phyloP scores from a whole-genome alignment of 768 basidiomycete genomes.

The Daedaleopsis nitida region DNA sequence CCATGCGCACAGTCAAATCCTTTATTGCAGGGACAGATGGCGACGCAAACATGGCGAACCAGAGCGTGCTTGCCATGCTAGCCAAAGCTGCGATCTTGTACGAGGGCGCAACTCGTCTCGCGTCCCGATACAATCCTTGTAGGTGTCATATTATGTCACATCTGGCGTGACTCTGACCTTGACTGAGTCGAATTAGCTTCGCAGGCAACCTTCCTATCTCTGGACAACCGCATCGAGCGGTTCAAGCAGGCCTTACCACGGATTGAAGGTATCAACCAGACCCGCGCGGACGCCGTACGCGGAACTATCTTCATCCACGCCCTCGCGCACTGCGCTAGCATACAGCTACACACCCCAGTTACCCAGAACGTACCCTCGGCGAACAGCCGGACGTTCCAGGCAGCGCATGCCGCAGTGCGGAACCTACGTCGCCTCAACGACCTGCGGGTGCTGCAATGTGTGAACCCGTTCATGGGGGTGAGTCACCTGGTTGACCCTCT shows the following conservation, averaged over 20 bases:
- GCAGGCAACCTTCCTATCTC: slow-evolving; percentile 26
- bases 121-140: slow-evolving; percentile 39
- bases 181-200: slow-evolving; percentile 19
- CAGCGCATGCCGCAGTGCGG: slow-evolving; percentile 24
- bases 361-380: slow-evolving; percentile 12
- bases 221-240: slow-evolving; percentile 33
- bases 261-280: slow-evolving; percentile 18
- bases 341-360: slow-evolving; percentile 33
- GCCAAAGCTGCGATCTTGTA: slow-evolving; percentile 61
- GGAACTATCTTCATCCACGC: slow-evolving; percentile 28
- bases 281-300: slow-evolving; percentile 21
- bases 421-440: slow-evolving; percentile 15
- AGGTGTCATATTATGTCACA: slow-evolving; percentile 1
- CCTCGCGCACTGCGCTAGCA: slow-evolving; percentile 29
- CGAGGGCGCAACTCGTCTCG: slow-evolving; percentile 57
- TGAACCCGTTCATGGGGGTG: slow-evolving; percentile 29
- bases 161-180: background rate
- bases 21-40: slow-evolving; percentile 44
- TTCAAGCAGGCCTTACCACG: slow-evolving; percentile 27
- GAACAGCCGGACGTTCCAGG: slow-evolving; percentile 21
- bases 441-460: slow-evolving; percentile 10
- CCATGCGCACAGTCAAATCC: slow-evolving; percentile 49
- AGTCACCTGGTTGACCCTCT: slow-evolving; percentile 6
- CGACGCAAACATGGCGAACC: slow-evolving; percentile 25
- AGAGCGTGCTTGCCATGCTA: slow-evolving; percentile 42